A percentile compares a stretch with the other conserved stretches of the same genome.
Conservation (phyloP, 192 early-diverging fungal genomes). For the Globomyces pollinis-pini region DNA sequence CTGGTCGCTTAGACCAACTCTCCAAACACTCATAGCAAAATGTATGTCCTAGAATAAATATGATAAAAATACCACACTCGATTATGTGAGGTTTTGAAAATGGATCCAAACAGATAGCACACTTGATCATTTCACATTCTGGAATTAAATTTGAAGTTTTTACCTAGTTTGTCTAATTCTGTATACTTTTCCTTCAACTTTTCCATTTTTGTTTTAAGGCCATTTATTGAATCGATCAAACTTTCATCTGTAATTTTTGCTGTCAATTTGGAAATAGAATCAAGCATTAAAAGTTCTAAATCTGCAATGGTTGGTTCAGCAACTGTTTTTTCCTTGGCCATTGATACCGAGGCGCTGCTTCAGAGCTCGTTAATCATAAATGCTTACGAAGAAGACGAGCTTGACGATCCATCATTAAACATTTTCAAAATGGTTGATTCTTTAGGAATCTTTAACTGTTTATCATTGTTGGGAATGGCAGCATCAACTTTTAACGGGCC, state of each 20-base stretch:
- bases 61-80: neutral
- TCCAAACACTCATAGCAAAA: conserved; percentile 6
- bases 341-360: neutral
- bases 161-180: neutral
- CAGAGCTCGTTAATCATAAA: too few species aligned
- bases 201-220: neutral
- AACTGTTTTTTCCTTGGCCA: neutral
- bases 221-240: neutral
- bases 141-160: neutral
- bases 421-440: too few species aligned
- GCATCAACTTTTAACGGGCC: too few species aligned
- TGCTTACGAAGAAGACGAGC: too few species aligned
- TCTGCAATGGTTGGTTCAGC: neutral
- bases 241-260: neutral
- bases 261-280: neutral
- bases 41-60: neutral
- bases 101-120: conserved; percentile 5
- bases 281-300: neutral
- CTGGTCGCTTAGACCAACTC: neutral
- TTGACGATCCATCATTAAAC: too few species aligned
- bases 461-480: too few species aligned
- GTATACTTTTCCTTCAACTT: neutral
- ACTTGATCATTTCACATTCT: neutral
- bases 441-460: too few species aligned
- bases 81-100: conserved; percentile 3